A percentile compares a stretch with the other conserved stretches of the same genome.
Evolutionary conservation across 345 rosid species (phyloP).

Genomic region (Gynandropsis gynandra): DNA sequence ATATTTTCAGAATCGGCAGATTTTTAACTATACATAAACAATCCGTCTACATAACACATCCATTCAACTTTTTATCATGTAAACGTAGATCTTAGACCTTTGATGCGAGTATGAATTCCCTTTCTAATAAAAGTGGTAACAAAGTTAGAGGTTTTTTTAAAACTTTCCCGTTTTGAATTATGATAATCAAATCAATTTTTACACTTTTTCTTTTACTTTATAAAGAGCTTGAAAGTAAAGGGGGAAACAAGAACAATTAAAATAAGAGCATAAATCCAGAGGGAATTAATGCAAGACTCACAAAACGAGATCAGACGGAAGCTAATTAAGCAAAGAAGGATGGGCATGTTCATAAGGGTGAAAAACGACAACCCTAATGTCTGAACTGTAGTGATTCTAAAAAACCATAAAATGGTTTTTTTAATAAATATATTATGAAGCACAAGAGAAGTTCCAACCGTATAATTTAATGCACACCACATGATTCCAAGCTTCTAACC

Average conservation of each 20-base stretch:
- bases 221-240: slow-evolving; percentile 9
- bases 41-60: no score
- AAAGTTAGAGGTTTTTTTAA: not conserved
- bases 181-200: not conserved
- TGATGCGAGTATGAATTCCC: no score
- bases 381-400: slow-evolving; percentile 29
- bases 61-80: no score
- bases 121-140: no score
- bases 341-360: not conserved
- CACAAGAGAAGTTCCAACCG: slow-evolving; percentile 36
- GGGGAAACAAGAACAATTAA: slow-evolving; percentile 9
- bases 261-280: slow-evolving; percentile 31
- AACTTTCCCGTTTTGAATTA: no score
- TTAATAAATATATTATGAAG: not conserved
- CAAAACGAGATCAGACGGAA: slow-evolving; percentile 49
- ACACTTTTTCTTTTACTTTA: slow-evolving; percentile 2
- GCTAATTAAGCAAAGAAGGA: slow-evolving; percentile 27
- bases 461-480: slow-evolving; percentile 62
- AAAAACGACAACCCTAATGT: slow-evolving; percentile 31
- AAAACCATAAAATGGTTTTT: slow-evolving; percentile 14
- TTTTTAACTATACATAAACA: no score
- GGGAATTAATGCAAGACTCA: slow-evolving; percentile 31
- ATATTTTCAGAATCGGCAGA: no score
- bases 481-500: slow-evolving; percentile 57
- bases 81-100: no score